phyloP scores from a whole-genome alignment of 805 yeast species.

The Candida verbasci region DNA sequence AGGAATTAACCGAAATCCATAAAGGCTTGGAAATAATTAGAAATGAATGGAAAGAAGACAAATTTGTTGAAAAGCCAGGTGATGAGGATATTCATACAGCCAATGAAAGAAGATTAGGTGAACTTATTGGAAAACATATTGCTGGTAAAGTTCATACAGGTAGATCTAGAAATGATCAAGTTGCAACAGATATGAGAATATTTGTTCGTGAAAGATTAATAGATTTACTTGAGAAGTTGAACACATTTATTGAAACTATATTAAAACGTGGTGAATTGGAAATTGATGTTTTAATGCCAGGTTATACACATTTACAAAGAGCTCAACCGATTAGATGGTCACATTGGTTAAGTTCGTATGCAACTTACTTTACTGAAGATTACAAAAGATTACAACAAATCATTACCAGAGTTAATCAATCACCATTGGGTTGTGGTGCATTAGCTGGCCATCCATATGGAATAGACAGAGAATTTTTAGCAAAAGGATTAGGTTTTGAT shows the following conservation, averaged over 20 bases:
- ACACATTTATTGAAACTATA: slow-evolving; percentile 62
- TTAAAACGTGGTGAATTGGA: slow-evolving; percentile 76
- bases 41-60: slow-evolving; percentile 73
- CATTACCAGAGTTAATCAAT: slow-evolving; percentile 73
- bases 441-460: slow-evolving; percentile 99
- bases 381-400: slow-evolving; percentile 79
- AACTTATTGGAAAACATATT: slow-evolving; percentile 85
- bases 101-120: slow-evolving; percentile 96
- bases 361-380: slow-evolving; percentile 91
- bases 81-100: slow-evolving; percentile 99
- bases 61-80: slow-evolving; percentile 72
- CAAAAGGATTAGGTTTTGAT: slow-evolving; percentile 71
- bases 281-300: slow-evolving; percentile 94
- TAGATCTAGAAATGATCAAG: slow-evolving; percentile 97
- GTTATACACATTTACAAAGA: slow-evolving; percentile 96
- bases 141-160: slow-evolving; percentile 99
- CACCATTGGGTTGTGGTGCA: slow-evolving; percentile 97
- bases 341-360: slow-evolving; percentile 93
- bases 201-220: slow-evolving; percentile 78
- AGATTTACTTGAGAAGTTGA: slow-evolving; percentile 53
- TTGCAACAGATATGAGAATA: slow-evolving; percentile 97
- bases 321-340: slow-evolving; percentile 99
- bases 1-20: slow-evolving; percentile 79
- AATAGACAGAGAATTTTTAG: slow-evolving; percentile 90
- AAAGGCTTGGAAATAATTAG: slow-evolving; percentile 69